These are phyloP conservation scores for Aleurites moluccanus DNA, from an alignment of 441 rosid genomes.

Conservation along the genomic window DNA sequence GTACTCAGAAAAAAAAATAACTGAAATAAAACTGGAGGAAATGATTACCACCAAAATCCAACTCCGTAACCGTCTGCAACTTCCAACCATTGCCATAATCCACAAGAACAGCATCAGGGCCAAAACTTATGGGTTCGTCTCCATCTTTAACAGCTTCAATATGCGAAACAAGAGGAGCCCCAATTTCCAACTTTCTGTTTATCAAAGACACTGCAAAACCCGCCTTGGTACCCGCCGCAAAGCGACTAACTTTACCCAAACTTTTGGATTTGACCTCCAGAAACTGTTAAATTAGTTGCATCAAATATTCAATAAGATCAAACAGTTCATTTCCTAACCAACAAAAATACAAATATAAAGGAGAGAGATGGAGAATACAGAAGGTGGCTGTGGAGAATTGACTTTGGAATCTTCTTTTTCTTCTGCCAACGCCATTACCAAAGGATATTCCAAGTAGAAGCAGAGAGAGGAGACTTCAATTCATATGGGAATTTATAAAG, in stretches of 20 bases:
- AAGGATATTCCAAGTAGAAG: not conserved
- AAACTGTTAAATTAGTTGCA: slow-evolving; percentile 38
- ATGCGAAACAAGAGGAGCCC: slow-evolving; percentile 39
- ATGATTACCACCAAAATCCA: slow-evolving; percentile 41
- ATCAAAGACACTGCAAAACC: slow-evolving; percentile 78
- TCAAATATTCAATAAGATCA: slow-evolving; percentile 6
- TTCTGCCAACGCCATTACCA: slow-evolving; percentile 12
- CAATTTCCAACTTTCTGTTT: slow-evolving; percentile 54
- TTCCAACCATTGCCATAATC: slow-evolving; percentile 44
- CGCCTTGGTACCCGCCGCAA: slow-evolving; percentile 68
- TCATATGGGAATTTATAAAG: not conserved
- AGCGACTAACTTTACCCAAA: slow-evolving; percentile 53
- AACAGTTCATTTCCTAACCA: not conserved
- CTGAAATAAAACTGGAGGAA: not conserved
- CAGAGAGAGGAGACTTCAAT: not conserved
- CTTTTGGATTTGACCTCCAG: slow-evolving; percentile 59
- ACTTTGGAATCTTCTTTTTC: slow-evolving; percentile 22
- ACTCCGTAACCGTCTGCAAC: not conserved
- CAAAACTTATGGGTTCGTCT: slow-evolving; percentile 76
- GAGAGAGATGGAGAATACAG: slow-evolving; percentile 25
- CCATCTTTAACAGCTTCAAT: slow-evolving; percentile 72
- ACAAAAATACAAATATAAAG: not conserved
- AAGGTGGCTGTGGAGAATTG: slow-evolving; percentile 23
- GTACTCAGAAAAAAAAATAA: not conserved
- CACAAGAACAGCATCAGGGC: slow-evolving; percentile 66